Conservation (phyloP, 176 grass and related monocot species). For the Panicum miliaceum region DNA sequence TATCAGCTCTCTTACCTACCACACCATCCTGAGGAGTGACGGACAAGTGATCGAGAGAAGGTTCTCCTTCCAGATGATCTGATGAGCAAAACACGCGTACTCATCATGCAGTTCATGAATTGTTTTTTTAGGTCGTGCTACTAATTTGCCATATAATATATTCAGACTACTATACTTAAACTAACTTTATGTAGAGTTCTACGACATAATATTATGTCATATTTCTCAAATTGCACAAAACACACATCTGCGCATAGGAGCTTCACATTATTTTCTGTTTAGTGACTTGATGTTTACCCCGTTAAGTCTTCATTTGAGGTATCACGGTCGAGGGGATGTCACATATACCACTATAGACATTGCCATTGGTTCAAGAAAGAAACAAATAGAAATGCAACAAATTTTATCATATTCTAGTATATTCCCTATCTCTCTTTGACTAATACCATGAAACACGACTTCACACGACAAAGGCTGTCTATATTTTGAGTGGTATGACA, state of each 20-base stretch:
- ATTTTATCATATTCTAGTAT: not conserved
- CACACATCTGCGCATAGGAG: not conserved
- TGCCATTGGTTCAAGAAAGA: not conserved
- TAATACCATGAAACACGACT: not conserved
- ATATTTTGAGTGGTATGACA: not conserved
- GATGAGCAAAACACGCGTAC: not conserved
- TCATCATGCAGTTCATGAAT: not conserved
- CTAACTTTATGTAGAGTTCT: not conserved
- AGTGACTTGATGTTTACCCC: not conserved
- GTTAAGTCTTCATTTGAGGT: not conserved
- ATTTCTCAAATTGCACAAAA: not conserved
- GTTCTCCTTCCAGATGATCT: not conserved
- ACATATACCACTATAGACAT: not conserved
- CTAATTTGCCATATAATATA: not conserved
- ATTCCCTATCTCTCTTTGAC: not conserved
- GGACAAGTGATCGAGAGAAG: not conserved
- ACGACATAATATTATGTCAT: not conserved
- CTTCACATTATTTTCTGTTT: not conserved
- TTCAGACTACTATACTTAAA: not conserved
- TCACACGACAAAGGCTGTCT: not conserved
- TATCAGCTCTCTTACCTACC: slow-evolving; percentile 10
- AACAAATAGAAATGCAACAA: not conserved
- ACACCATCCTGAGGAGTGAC: not conserved
- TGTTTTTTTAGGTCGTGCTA: not conserved
- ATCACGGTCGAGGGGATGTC: not conserved